These are phyloP conservation scores for Umbilicus rupestris DNA, from an alignment of 164 flowering plant genomes.

Conservation along the genomic window DNA sequence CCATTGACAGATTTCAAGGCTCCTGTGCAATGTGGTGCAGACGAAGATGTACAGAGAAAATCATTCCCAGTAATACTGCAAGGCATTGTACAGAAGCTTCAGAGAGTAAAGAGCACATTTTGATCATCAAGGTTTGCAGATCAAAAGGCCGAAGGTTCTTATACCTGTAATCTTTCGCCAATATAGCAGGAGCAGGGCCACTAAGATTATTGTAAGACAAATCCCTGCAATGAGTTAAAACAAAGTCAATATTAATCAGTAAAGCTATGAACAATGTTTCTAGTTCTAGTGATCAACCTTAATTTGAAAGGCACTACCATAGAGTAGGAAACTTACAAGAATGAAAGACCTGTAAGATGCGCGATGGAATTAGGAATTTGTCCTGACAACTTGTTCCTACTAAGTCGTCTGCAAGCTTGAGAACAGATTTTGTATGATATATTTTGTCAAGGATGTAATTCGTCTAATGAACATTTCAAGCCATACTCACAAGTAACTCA, in stretches of 20 bases:
- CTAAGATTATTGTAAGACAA: constrained; percentile 84
- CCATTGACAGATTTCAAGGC: constrained; percentile 41
- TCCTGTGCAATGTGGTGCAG: constrained; percentile 37
- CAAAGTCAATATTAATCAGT: not conserved
- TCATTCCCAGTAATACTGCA: constrained; percentile 75
- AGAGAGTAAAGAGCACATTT: not conserved
- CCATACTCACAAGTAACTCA: constrained; percentile 75
- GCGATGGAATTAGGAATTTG: constrained; percentile 66
- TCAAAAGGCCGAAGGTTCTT: constrained; percentile 9
- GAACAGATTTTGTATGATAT: not conserved
- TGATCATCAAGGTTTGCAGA: not conserved
- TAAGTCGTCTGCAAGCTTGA: constrained; percentile 60
- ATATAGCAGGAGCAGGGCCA: constrained; percentile 73
- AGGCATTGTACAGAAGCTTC: not conserved
- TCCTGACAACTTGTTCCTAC: constrained; percentile 65
- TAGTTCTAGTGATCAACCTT: not conserved
- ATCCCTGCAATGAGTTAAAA: constrained; percentile 42
- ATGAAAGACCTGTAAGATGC: constrained; percentile 69
- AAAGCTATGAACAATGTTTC: not conserved
- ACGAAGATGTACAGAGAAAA: constrained; percentile 56
- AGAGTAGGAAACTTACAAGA: constrained; percentile 57
- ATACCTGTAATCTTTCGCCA: constrained; percentile 85
- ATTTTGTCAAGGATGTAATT: not conserved
- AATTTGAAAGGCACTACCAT: not conserved
- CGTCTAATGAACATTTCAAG: not conserved